Evolutionary conservation across 306 rosid species (phyloP), one percentile per base, ranked within the genome.

Genomic region (Betula pendula): DNA sequence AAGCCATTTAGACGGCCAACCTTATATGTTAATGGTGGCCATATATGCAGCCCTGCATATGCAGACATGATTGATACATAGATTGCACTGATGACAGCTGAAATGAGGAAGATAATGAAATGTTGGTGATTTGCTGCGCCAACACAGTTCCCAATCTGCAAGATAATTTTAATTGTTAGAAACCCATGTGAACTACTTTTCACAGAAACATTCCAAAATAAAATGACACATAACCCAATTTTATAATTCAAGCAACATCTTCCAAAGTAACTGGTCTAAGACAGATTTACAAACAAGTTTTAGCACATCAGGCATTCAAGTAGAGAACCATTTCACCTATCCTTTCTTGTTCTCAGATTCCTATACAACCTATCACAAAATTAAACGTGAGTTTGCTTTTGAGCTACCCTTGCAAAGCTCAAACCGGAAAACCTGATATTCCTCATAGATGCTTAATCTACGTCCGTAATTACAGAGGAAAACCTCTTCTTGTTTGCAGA

Each of bases 81-180:
- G 47, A 79, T 49, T 62, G 88, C 87, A 77, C 99, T 87, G 75
- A 77, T 25, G 70, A 92, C 90, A 48, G 96, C 91, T 25, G 97
- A 89, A 70, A 90, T 91, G 76, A 95, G 97, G 88, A 95, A 95
- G 79, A 86, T 73, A 66, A 95, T 80, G 85, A 95, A 95, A 86
- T 78, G 84, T 65, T 82, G 84, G 88, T 92, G 99, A 80, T 95
- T 95, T 77, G 86, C 90, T n/a, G 97, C 97, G 31, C 97, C 99
- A 43, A 95, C 97, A 77, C 99, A 95, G 81, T 95, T 95, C 83
- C 99, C 99, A 53, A 95, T 95, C 99, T 95, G 97, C 86, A 81
- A 77, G 74, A 70, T 2, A 59, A 79, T 71, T 69, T 85, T 5
- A 68, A 48, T 29, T 56, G 74, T 49, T 6, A 85, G 74, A 53